Evolutionary conservation across 2,329 filamentous ascomycete species (phyloP).

Genomic region (Periconia sp.): DNA sequence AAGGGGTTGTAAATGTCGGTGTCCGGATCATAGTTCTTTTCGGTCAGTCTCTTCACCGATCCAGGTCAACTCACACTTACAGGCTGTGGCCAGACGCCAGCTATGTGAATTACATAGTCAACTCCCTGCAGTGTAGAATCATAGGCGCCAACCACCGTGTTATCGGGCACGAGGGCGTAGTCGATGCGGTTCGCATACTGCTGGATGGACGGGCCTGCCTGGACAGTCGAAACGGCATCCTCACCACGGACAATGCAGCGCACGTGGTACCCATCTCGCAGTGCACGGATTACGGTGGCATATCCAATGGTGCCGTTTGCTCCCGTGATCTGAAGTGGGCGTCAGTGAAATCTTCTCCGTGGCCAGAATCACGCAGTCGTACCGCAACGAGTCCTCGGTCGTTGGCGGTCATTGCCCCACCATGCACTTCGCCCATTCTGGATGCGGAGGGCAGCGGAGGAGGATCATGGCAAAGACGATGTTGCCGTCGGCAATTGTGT

Average conservation of each 20-base stretch:
- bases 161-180: conserved; percentile 36
- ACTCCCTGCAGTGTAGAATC: conserved; percentile 31
- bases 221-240: conserved; percentile 31
- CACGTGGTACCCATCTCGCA: conserved; percentile 35
- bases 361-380: conserved; percentile 4
- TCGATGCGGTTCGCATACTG: conserved; percentile 26
- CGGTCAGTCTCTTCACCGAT: background rate
- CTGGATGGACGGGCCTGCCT: conserved; percentile 33
- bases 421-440: background rate
- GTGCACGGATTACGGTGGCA: conserved; percentile 32
- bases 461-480: too few relatives aligned
- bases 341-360: background rate
- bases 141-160: conserved; percentile 32
- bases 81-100: conserved; percentile 41
- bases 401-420: conserved; percentile 14
- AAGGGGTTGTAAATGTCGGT: conserved; percentile 37
- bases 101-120: conserved; percentile 37
- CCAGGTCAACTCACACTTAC: conserved; percentile 14
- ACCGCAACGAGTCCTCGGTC: conserved; percentile 34
- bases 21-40: conserved; percentile 37
- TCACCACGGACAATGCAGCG: conserved; percentile 40
- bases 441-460: too few relatives aligned
- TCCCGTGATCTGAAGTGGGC: conserved; percentile 34
- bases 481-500: too few relatives aligned
- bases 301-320: conserved; percentile 45